Evolutionary conservation across 805 yeast species (phyloP).

Genomic region (Saccharomycopsis sp.): DNA sequence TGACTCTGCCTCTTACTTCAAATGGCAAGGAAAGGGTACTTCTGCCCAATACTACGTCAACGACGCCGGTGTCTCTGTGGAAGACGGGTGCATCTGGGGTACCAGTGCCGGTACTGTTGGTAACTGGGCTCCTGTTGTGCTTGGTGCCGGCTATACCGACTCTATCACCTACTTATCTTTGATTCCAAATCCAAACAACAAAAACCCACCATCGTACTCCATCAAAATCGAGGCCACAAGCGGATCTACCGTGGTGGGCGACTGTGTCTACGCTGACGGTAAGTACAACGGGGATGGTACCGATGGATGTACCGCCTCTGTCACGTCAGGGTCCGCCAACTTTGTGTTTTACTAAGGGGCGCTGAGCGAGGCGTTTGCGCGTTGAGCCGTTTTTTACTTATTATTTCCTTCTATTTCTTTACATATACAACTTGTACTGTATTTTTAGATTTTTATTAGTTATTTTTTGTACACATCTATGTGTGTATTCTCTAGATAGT

Average conservation of each 20-base stretch:
- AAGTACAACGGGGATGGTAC: slow-evolving; percentile 51
- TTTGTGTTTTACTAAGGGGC: slow-evolving; percentile 48
- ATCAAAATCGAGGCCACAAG: slow-evolving; percentile 71
- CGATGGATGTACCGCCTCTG: slow-evolving; percentile 76
- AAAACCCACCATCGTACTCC: slow-evolving; percentile 48
- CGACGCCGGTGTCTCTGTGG: slow-evolving; percentile 85
- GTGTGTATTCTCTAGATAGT: background rate
- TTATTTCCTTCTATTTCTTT: background rate
- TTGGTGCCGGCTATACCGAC: slow-evolving; percentile 66
- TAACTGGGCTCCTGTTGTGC: slow-evolving; percentile 95
- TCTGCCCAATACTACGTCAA: slow-evolving; percentile 97
- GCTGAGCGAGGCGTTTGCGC: too few species aligned
- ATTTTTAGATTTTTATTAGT: background rate
- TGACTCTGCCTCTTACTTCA: slow-evolving; percentile 67
- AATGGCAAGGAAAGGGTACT: slow-evolving; percentile 74
- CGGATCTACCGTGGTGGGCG: slow-evolving; percentile 51
- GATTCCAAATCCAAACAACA: slow-evolving; percentile 75
- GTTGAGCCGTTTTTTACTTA: too few species aligned
- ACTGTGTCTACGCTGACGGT: slow-evolving; percentile 77
- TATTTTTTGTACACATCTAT: background rate
- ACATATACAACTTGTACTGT: background rate
- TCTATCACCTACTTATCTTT: slow-evolving; percentile 62
- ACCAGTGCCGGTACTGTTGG: slow-evolving; percentile 70
- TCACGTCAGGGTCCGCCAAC: slow-evolving; percentile 51
- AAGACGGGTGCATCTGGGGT: slow-evolving; percentile 97